Base-by-base conservation (phyloP, 2,329 filamentous ascomycete genomes). In the Anthostomella pinea region DNA sequence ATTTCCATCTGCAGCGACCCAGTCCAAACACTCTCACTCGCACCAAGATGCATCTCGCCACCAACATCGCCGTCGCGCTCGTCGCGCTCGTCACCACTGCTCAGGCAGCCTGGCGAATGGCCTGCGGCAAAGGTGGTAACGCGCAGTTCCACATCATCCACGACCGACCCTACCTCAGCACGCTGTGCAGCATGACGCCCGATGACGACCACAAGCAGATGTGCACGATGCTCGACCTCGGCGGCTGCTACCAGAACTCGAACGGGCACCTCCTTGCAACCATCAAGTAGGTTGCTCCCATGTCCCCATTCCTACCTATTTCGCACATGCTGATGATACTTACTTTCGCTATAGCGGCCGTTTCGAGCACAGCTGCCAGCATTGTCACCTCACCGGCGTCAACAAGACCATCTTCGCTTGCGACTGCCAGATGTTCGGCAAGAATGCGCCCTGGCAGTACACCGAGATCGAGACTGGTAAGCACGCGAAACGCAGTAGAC, bases 141-240 rank as follows among this genome's bases (percentile, higher is more conserved):
- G 33, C 30, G 9, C 34, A 41, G 14, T 45, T 46, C 31, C 33
- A 40, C 25, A 20, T 46, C 31, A 30, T 45, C 17, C 2, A 30
- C 6, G 28, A 4, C 5, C 13, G 0, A 3, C 43, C 43, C 4
- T 34, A 30, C 18, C 43, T 49, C 23, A 49, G 46, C 39, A 43
- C 41, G 11, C 22, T 40, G 1, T 49, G 46, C 22, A n/a, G n/a
- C n/a, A n/a, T n/a, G n/a, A n/a, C n/a, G n/a, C 42, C 34, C 9
- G 35, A 20, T n/a, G 15, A 22, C 14, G 14, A 25, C n/a, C 29
- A 29, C 14, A 16, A 18, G 8, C 38, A 27, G n/a, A 36, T 46
- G 8, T 48, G 46, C 31, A 45, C 40, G n/a, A 42, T 41, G 35
- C 46, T 48, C 21, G 43, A 48, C 15, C 40, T 48, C 27, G 31